Conservation (phyloP, 1,284 basidiomycete genomes). For the Ganoderma lucidum region DNA sequence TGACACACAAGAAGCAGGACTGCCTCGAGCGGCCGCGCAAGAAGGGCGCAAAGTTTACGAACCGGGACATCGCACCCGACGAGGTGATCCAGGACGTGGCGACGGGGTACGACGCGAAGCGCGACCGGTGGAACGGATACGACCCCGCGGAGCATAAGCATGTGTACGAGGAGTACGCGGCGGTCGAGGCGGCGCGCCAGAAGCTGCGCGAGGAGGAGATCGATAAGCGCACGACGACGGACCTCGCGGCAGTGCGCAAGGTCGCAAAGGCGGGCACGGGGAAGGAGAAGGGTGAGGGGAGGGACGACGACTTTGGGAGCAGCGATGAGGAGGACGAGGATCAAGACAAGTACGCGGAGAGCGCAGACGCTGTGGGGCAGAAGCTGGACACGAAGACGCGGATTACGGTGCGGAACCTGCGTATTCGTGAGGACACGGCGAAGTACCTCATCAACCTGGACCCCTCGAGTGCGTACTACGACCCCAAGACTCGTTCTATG, state of each 20-base stretch:
- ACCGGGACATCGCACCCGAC: slow-evolving; percentile 90
- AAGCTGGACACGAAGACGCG: slow-evolving; percentile 98
- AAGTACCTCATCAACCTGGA: slow-evolving; percentile 99
- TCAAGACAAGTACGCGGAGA: slow-evolving; percentile 97
- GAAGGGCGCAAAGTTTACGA: slow-evolving; percentile 95
- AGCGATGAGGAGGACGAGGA: slow-evolving; percentile 95
- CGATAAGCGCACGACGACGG: slow-evolving; percentile 95
- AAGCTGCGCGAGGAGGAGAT: slow-evolving; percentile 95
- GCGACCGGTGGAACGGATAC: slow-evolving; percentile 99
- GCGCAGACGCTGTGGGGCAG: slow-evolving; percentile 96
- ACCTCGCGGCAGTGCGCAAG: slow-evolving; percentile 67
- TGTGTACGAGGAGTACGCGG: slow-evolving; percentile 95
- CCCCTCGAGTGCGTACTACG: slow-evolving; percentile 96
- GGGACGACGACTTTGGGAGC: slow-evolving; percentile 94
- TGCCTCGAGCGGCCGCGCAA: slow-evolving; percentile 97
- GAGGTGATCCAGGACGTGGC: slow-evolving; percentile 87
- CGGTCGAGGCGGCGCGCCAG: slow-evolving; percentile 90
- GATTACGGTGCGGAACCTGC: slow-evolving; percentile 97
- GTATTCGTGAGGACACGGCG: slow-evolving; percentile 99
- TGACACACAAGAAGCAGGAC: slow-evolving; percentile 92
- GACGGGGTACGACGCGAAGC: slow-evolving; percentile 93
- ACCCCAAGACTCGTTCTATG: slow-evolving; percentile 99
- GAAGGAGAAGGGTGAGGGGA: slow-evolving; percentile 68
- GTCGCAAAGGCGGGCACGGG: slow-evolving; percentile 72
- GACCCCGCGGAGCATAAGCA: slow-evolving; percentile 87